Evolutionary conservation across 306 rosid species (phyloP).

Genomic region (Chamaecrista fasciculata): DNA sequence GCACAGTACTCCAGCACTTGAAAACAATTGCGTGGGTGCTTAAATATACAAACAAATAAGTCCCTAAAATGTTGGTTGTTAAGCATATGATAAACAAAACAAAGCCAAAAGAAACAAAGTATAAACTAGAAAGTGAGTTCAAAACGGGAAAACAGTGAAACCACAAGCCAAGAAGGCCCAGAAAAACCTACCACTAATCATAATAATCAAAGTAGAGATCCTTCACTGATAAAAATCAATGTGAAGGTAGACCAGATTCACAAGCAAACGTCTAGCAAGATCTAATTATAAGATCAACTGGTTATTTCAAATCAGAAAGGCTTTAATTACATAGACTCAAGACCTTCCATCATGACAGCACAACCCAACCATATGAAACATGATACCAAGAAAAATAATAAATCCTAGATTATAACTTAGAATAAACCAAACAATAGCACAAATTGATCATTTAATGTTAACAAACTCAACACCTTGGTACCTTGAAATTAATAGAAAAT

Average conservation of each 20-base stretch:
- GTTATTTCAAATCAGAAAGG: background rate
- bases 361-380: background rate
- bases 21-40: background rate
- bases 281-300: background rate
- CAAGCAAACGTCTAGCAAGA: background rate
- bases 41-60: background rate
- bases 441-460: background rate
- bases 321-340: background rate
- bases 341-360: background rate
- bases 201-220: background rate
- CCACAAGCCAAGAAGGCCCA: background rate
- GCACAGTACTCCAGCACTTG: background rate
- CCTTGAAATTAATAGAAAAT: background rate
- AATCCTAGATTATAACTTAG: background rate
- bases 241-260: background rate
- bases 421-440: background rate
- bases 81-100: background rate
- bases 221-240: background rate
- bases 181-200: background rate
- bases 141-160: background rate
- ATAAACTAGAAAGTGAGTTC: too few species aligned
- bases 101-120: background rate
- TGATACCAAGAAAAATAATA: background rate
- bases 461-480: background rate
- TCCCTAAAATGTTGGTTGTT: background rate